A percentile compares a stretch with the other conserved stretches of the same genome.
phyloP scores from a whole-genome alignment of 192 early-diverging fungal genomes.

The Cladochytrium replicatum region DNA sequence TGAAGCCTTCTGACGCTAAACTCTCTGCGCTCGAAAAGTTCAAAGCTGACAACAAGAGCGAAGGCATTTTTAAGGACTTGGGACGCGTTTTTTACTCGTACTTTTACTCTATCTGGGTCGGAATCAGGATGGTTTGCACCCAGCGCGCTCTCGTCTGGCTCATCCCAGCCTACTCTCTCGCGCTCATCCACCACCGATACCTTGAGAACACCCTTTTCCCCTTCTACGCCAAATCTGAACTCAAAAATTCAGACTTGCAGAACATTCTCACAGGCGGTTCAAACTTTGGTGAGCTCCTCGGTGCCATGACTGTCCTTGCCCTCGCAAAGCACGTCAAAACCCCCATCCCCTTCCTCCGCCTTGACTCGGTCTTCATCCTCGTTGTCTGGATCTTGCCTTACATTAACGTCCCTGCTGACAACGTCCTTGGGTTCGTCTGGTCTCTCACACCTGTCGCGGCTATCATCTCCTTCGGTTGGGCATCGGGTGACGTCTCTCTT shows the following conservation, averaged over 20 bases:
- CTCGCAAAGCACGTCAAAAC: slow-evolving; percentile 38
- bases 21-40: not conserved
- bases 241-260: slow-evolving; percentile 30
- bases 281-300: slow-evolving; percentile 51
- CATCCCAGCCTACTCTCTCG: slow-evolving; percentile 45
- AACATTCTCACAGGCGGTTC: slow-evolving; percentile 43
- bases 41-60: not conserved
- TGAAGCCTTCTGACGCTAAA: slow-evolving; percentile 10
- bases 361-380: slow-evolving; percentile 34
- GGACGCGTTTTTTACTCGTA: slow-evolving; percentile 29
- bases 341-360: slow-evolving; percentile 42
- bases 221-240: slow-evolving; percentile 34
- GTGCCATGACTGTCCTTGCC: slow-evolving; percentile 39
- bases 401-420: slow-evolving; percentile 18
- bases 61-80: slow-evolving; percentile 14
- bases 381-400: slow-evolving; percentile 15
- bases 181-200: slow-evolving; percentile 46
- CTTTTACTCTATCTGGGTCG: slow-evolving; percentile 31
- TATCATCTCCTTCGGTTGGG: slow-evolving; percentile 48
- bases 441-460: slow-evolving; percentile 34
- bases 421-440: slow-evolving; percentile 29
- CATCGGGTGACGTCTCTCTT: slow-evolving; percentile 48
- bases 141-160: slow-evolving; percentile 45
- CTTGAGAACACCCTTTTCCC: slow-evolving; percentile 40
- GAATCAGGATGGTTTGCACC: slow-evolving; percentile 37